A percentile compares a stretch with the other conserved stretches of the same genome.
Evolutionary conservation across 306 rosid species (phyloP).

Genomic region (apple (Malus domestica)): ASM211411v1 NC_041789.1:27322501-27323000

Average conservation of each 20-base stretch:
- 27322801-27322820: too few relatives aligned
- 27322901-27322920: too few relatives aligned
- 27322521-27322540: neutral
- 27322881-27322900: too few relatives aligned
- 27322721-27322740: neutral
- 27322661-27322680: neutral
- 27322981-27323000: neutral
- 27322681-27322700: neutral
- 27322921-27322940: too few relatives aligned
- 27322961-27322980: too few relatives aligned
- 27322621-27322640: neutral
- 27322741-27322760: neutral
- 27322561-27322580: neutral
- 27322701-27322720: neutral
- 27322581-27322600: neutral
- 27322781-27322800: too few relatives aligned
- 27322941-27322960: too few relatives aligned
- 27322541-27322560: neutral
- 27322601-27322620: neutral
- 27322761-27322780: too few relatives aligned
- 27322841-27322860: too few relatives aligned
- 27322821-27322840: too few relatives aligned
- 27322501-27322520: neutral
- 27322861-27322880: too few relatives aligned
- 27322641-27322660: conserved; percentile 7